phyloP scores from a whole-genome alignment of 305 asterid species.

The Lippia alba region DNA sequence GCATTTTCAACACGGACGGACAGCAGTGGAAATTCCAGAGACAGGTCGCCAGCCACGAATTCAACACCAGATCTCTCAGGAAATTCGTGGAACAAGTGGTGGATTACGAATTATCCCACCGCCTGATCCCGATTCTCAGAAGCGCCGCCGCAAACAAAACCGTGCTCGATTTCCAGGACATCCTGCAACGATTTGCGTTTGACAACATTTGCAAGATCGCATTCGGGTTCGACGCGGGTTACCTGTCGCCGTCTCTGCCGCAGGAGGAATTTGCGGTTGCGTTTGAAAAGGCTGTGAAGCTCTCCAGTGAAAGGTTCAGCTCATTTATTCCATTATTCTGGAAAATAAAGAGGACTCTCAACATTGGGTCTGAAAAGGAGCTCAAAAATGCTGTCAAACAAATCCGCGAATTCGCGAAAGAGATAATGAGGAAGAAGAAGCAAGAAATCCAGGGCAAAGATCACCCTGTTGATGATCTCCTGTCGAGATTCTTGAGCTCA shows the following conservation, averaged over 20 bases:
- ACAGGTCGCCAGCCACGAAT: slow-evolving; percentile 52
- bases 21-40: slow-evolving; percentile 57
- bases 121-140: slow-evolving; percentile 49
- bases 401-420: slow-evolving; percentile 46
- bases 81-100: slow-evolving; percentile 53
- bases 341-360: slow-evolving; percentile 46
- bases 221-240: slow-evolving; percentile 56
- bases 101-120: slow-evolving; percentile 45
- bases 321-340: slow-evolving; percentile 37
- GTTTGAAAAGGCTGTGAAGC: slow-evolving; percentile 46
- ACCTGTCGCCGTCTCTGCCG: slow-evolving; percentile 48
- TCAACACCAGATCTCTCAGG: slow-evolving; percentile 54
- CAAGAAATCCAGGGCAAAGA: slow-evolving; percentile 33
- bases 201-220: slow-evolving; percentile 64
- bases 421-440: slow-evolving; percentile 40
- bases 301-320: slow-evolving; percentile 39
- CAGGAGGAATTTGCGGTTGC: slow-evolving; percentile 47
- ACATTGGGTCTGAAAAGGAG: slow-evolving; percentile 54
- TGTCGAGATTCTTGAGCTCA: slow-evolving; percentile 51
- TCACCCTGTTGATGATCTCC: slow-evolving; percentile 41
- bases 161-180: slow-evolving; percentile 41
- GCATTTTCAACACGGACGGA: slow-evolving; percentile 59
- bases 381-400: slow-evolving; percentile 32
- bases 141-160: slow-evolving; percentile 39
- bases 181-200: slow-evolving; percentile 50